These are phyloP conservation scores for Suhomyces coccinellae DNA, from an alignment of 1,139 yeast species.

Conservation along the genomic window DNA sequence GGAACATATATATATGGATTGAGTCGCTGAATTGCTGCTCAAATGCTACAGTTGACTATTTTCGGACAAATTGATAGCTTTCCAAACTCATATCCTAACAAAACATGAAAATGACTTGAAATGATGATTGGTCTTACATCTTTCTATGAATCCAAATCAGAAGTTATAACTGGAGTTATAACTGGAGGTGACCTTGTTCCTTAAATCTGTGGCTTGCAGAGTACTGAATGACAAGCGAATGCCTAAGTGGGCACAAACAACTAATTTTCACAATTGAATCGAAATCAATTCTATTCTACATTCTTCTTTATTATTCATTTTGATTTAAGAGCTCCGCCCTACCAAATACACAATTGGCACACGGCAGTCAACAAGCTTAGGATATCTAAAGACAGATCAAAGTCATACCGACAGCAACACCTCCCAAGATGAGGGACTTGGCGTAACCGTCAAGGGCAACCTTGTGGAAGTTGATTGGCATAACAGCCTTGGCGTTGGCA, in stretches of 20 bases:
- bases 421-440: slow-evolving; percentile 23
- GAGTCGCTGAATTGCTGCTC: background rate
- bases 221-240: no score
- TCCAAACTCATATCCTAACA: no score
- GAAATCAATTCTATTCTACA: background rate
- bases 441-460: slow-evolving; percentile 19
- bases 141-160: no score
- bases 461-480: slow-evolving; percentile 1
- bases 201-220: no score
- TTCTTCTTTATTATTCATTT: background rate
- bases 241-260: no score
- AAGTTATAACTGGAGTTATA: no score
- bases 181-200: no score
- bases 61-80: no score
- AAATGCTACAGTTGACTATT: no score
- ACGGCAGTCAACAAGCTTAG: background rate
- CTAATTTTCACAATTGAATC: no score
- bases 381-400: slow-evolving; percentile 14
- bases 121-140: no score
- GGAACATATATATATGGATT: background rate
- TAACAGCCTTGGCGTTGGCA: slow-evolving; percentile 7
- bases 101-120: no score
- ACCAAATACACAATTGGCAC: slow-evolving; percentile 5
- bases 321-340: slow-evolving; percentile 2
- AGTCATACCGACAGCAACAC: slow-evolving; percentile 18